Evolutionary conservation across 2,329 filamentous ascomycete genomes (phyloP).

Genomic region (Monosporascus sp.): DNA sequence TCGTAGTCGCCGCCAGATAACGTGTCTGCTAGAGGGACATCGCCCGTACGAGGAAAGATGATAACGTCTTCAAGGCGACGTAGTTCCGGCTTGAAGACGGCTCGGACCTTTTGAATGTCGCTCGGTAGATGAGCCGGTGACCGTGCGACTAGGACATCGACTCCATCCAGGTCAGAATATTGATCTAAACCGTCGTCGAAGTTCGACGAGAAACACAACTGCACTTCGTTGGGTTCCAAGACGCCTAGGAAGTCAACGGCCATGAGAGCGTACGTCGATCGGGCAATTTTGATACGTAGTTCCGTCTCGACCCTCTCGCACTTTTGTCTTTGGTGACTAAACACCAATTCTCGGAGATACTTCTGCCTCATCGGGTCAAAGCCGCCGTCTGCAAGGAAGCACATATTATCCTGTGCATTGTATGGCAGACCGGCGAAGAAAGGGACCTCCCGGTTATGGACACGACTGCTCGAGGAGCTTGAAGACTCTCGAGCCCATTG

Average conservation of each 20-base stretch:
- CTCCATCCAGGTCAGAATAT: slow-evolving; percentile 44
- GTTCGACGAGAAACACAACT: slow-evolving; percentile 56
- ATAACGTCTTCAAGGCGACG: slow-evolving; percentile 42
- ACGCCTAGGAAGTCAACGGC: slow-evolving; percentile 58
- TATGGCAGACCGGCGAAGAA: slow-evolving; percentile 45
- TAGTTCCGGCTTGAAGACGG: slow-evolving; percentile 48
- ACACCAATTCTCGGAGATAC: slow-evolving; percentile 41
- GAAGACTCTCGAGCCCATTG: slow-evolving; percentile 41
- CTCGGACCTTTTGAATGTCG: slow-evolving; percentile 62
- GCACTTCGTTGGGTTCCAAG: slow-evolving; percentile 58
- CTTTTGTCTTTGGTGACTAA: slow-evolving; percentile 39
- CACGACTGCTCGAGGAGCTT: slow-evolving; percentile 23
- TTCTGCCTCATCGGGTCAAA: slow-evolving; percentile 44
- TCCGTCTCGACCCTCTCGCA: slow-evolving; percentile 46
- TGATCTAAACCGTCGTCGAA: slow-evolving; percentile 46
- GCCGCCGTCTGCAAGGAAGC: slow-evolving; percentile 49
- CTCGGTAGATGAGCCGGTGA: slow-evolving; percentile 62
- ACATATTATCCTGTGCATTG: slow-evolving; percentile 36
- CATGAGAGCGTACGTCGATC: slow-evolving; percentile 57
- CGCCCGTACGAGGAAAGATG: slow-evolving; percentile 63
- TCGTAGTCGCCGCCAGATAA: slow-evolving; percentile 74
- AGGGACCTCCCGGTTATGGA: slow-evolving; percentile 30
- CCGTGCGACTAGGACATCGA: slow-evolving; percentile 59
- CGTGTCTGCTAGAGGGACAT: slow-evolving; percentile 56
- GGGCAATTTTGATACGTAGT: slow-evolving; percentile 52